These are phyloP conservation scores for Venustampulla echinocandica DNA, from an alignment of 495 filamentous ascomycete genomes.

Conservation along the genomic window DNA sequence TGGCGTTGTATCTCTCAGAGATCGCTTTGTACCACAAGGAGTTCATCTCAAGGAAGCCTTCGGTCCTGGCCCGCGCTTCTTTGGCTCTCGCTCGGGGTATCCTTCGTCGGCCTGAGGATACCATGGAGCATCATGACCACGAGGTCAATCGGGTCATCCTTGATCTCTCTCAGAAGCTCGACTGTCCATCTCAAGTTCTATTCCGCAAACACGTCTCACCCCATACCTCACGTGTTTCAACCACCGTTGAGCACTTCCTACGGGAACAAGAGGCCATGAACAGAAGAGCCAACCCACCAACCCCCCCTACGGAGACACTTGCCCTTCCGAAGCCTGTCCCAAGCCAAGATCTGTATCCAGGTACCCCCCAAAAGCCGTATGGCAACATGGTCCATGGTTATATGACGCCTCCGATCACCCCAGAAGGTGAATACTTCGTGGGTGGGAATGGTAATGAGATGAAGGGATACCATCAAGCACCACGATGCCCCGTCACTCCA, in stretches of 20 bases:
- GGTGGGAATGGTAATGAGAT: constrained; percentile 29
- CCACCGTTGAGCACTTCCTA: constrained; percentile 78
- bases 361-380: constrained; percentile 79
- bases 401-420: constrained; percentile 91
- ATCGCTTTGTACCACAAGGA: constrained; percentile 93
- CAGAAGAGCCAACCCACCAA: constrained; percentile 48
- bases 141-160: constrained; percentile 72
- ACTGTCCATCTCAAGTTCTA: constrained; percentile 78
- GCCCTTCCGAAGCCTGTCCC: constrained; percentile 40
- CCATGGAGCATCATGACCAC: constrained; percentile 69
- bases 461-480: constrained; percentile 40
- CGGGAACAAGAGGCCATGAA: constrained; percentile 69
- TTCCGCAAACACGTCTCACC: constrained; percentile 79
- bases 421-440: constrained; percentile 63
- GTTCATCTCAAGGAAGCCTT: constrained; percentile 83
- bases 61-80: constrained; percentile 80
- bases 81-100: constrained; percentile 82
- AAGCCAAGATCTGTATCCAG: constrained; percentile 43
- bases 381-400: constrained; percentile 68
- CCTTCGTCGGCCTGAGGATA: constrained; percentile 66
- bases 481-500: constrained; percentile 44
- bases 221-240: constrained; percentile 73
- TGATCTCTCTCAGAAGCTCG: constrained; percentile 77
- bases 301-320: constrained; percentile 54
- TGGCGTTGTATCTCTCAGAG: constrained; percentile 89